These are phyloP conservation scores for Atkinsonella texensis DNA, from an alignment of 2,329 filamentous ascomycete genomes.

Conservation along the genomic window DNA sequence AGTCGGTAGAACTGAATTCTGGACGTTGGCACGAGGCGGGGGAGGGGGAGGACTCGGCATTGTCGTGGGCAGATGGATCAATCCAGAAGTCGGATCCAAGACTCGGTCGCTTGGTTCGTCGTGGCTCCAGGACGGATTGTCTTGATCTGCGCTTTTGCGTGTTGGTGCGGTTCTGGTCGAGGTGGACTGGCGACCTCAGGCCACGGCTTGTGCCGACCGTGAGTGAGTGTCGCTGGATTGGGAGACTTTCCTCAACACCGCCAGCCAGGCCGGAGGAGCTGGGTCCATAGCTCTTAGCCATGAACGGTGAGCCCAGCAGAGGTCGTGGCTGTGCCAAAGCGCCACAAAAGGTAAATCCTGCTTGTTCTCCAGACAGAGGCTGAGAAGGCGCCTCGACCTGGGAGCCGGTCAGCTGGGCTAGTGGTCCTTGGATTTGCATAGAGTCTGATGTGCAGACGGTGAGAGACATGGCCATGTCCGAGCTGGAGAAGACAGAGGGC, in stretches of 20 bases:
- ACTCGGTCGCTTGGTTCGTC: conserved; percentile 39
- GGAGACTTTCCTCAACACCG: conserved; percentile 19
- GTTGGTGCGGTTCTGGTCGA: conserved; percentile 37
- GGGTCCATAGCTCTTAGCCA: conserved; percentile 48
- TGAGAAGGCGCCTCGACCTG: conserved; percentile 7
- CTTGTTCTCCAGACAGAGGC: conserved; percentile 2
- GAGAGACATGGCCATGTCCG: conserved; percentile 52
- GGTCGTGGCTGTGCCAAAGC: conserved; percentile 11
- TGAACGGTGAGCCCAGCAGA: conserved; percentile 43
- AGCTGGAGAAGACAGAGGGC: conserved; percentile 41
- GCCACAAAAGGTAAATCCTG: conserved; percentile 10
- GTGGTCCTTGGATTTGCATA: conserved; percentile 50
- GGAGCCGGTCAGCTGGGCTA: conserved; percentile 47
- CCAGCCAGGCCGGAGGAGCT: conserved; percentile 38
- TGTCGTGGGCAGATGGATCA: conserved; percentile 24
- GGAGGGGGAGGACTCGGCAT: conserved; percentile 8
- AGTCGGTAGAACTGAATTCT: conserved; percentile 23
- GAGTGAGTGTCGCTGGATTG: conserved; percentile 30
- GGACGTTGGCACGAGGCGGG: conserved; percentile 9
- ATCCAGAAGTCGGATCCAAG: conserved; percentile 42
- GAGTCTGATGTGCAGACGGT: conserved; percentile 50
- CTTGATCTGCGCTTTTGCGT: conserved; percentile 44
- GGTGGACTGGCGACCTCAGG: conserved; percentile 41
- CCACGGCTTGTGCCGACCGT: conserved; percentile 37
- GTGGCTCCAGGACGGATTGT: conserved; percentile 33